A percentile compares a stretch with the other conserved stretches of the same genome.
Conservation (phyloP, 140 eudicot species). For the Oenanthe javanica region DNA sequence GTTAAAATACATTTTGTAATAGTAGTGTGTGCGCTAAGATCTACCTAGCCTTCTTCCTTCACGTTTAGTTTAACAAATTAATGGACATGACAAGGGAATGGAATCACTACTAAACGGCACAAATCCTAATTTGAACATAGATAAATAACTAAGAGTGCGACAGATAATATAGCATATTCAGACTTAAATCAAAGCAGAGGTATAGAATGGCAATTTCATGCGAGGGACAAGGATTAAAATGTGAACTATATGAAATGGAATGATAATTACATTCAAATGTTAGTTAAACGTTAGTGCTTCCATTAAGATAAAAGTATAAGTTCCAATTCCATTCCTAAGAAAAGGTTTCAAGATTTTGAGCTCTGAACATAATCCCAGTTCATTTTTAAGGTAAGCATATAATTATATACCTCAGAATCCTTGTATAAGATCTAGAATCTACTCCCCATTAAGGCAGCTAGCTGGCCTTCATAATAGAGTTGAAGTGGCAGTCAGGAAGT, state of each 20-base stretch:
- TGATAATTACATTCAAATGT: not conserved
- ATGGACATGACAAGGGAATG: not conserved
- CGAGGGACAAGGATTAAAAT: too few species aligned
- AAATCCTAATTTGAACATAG: not conserved
- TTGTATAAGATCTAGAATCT: constrained; percentile 12
- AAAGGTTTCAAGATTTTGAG: not conserved
- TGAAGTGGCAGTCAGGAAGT: constrained; percentile 8
- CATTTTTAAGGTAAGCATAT: not conserved
- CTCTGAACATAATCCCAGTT: not conserved
- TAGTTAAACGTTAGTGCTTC: not conserved
- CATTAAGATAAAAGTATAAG: not conserved
- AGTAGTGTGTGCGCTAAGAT: constrained; percentile 7
- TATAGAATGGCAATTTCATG: too few species aligned
- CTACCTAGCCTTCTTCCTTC: constrained; percentile 1
- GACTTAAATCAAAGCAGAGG: too few species aligned
- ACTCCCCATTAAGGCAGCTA: constrained; percentile 5
- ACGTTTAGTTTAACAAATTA: not conserved
- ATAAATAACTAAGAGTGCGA: not conserved
- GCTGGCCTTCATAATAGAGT: constrained; percentile 16
- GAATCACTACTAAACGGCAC: not conserved
- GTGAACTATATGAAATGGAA: not conserved
- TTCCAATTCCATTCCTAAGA: not conserved
- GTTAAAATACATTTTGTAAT: not conserved
- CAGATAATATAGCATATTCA: not conserved
- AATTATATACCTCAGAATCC: not conserved